Conservation (phyloP, 495 filamentous ascomycete species). For the Penicillium cinerascens region DNA sequence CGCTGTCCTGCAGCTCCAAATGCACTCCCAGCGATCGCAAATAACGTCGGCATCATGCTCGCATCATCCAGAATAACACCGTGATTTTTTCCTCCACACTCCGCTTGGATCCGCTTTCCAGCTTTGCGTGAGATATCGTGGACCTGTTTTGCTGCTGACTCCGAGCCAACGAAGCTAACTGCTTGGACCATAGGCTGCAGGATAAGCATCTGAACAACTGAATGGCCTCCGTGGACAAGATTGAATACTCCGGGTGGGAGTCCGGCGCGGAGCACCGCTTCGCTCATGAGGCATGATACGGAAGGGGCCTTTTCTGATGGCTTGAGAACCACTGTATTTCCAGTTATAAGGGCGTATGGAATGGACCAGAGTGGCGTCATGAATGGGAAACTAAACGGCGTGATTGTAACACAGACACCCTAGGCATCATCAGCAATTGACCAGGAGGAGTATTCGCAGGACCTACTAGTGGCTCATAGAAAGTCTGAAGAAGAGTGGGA, state of each 20-base stretch:
- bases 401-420: slow-evolving; percentile 29
- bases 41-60: slow-evolving; percentile 25
- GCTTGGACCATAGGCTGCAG: slow-evolving; percentile 23
- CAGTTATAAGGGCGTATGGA: slow-evolving; percentile 81
- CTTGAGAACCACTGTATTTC: slow-evolving; percentile 84
- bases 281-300: slow-evolving; percentile 16
- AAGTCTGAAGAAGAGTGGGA: slow-evolving; percentile 20
- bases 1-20: slow-evolving; percentile 32
- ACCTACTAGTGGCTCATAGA: slow-evolving; percentile 25
- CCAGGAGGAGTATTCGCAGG: not conserved
- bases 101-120: slow-evolving; percentile 25
- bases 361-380: slow-evolving; percentile 94
- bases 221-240: slow-evolving; percentile 23
- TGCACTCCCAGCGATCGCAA: slow-evolving; percentile 28
- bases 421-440: not conserved
- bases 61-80: slow-evolving; percentile 29
- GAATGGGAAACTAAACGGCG: slow-evolving; percentile 32
- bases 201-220: slow-evolving; percentile 15
- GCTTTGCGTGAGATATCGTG: slow-evolving; percentile 22
- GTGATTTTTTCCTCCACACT: slow-evolving; percentile 32
- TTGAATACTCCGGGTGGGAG: slow-evolving; percentile 31
- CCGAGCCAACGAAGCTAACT: slow-evolving; percentile 29
- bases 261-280: slow-evolving; percentile 17
- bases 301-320: slow-evolving; percentile 83
- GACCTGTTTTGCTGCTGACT: slow-evolving; percentile 21